Conservation (phyloP, 2,329 filamentous ascomycete species). For the Aspergillus eucalypticola region DNA sequence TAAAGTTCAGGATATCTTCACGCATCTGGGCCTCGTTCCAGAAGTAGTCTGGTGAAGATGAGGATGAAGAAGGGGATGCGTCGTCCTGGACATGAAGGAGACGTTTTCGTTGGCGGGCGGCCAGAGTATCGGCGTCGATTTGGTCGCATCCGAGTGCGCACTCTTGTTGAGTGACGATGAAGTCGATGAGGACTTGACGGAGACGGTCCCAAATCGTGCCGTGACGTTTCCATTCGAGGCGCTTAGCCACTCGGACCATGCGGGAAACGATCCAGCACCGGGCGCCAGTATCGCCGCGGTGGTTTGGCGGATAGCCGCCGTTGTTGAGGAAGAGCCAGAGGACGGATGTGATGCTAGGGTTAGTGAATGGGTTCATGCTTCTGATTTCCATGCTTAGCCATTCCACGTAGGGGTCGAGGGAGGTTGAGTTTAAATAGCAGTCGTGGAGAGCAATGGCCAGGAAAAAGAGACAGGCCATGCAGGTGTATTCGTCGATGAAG, state of each 20-base stretch:
- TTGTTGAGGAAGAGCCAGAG: slow-evolving; percentile 35
- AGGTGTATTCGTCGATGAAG: slow-evolving; percentile 36
- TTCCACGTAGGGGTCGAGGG: slow-evolving; percentile 30
- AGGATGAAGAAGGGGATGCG: too few relatives aligned
- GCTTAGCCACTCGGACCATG: slow-evolving; percentile 34
- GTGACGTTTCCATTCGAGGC: slow-evolving; percentile 32
- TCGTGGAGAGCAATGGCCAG: slow-evolving; percentile 32
- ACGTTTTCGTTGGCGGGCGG: slow-evolving; percentile 25
- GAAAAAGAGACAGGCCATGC: slow-evolving; percentile 35
- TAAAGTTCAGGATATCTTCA: slow-evolving; percentile 23
- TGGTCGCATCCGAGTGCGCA: slow-evolving; percentile 29
- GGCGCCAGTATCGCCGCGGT: slow-evolving; percentile 27
- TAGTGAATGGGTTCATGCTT: slow-evolving; percentile 25
- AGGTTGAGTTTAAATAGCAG: slow-evolving; percentile 26
- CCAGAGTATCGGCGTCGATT: slow-evolving; percentile 23
- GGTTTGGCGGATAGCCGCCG: slow-evolving; percentile 27
- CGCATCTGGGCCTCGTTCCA: slow-evolving; percentile 34
- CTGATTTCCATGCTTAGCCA: slow-evolving; percentile 30
- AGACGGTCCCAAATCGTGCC: slow-evolving; percentile 32
- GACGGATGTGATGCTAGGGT: slow-evolving; percentile 32
- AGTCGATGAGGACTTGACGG: slow-evolving; percentile 27
- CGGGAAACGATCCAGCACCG: slow-evolving; percentile 36
- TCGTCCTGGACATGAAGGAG: background rate
- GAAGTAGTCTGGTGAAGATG: slow-evolving; percentile 16
- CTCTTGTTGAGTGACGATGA: slow-evolving; percentile 31